Evolutionary conservation across 1,284 basidiomycete species (phyloP), one percentile per base, ranked within the genome.

Genomic region (Cryptococcus amylolentus): DNA sequence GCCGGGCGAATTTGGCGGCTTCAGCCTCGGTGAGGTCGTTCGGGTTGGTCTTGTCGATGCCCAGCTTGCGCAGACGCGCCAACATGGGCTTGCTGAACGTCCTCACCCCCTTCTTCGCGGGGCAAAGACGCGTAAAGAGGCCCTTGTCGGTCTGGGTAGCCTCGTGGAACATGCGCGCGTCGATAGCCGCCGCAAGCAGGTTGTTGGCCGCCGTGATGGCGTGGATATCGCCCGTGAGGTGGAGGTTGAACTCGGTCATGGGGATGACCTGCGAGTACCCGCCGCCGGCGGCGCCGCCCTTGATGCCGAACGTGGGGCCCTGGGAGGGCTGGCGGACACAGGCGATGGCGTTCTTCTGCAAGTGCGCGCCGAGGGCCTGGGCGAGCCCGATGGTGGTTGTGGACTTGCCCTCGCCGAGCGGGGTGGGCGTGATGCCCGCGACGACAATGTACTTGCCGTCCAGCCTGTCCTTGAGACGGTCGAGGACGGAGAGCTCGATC

Each of bases 251-350:
- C 81, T 97, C 94, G 72, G 97, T 94, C 94, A 97, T 97, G 52
- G 94, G 94, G 78, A 98, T 98, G 69, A 98, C 91, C 77, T 98
- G 95, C 73, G 91, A 93, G 81, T 98, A 99, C 57, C 95, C 95
- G 66, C 95, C 95, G 54, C 96, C 95, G 52, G 95, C 95, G 37
- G 95, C 96, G 70, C 96, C 96, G 68, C 95, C 95, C 80, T 99
- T 99, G 82, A 99, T 97, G 73, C 96, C 95, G 72, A 98, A 99
- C 0, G 95, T 98, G 31, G 95, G 95, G 16, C 96, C 95, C 77
- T 99, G 95, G 77, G 91, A 95, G 2, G 95, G 95, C 76, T 99
- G 96, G 59, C 95, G 88, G n/a, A 98, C 94, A 77, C 93, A 97
- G 51, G 96, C 96, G 78, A 98, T 98, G 10, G 92, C 84, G 16